Percentiles rank a stretch among this genome's conserved stretches.
These are phyloP conservation scores for Juglanconis juglandina DNA, from an alignment of 2,329 filamentous ascomycete genomes.

Conservation along the genomic window DNA sequence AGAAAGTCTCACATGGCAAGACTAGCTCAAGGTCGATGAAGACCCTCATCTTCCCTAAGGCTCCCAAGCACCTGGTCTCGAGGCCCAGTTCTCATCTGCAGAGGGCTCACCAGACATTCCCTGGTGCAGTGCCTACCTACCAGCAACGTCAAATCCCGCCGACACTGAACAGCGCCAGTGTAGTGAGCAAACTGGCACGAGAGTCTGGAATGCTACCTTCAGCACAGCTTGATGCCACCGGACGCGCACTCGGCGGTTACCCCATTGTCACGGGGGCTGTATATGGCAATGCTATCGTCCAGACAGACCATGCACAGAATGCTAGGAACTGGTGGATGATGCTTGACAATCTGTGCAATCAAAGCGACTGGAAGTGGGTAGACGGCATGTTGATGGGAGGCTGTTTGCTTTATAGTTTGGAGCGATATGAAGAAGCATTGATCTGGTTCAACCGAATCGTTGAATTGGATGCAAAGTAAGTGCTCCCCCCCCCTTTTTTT, in stretches of 20 bases:
- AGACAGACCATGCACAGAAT: conserved; percentile 42
- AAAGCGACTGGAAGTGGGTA: conserved; percentile 82
- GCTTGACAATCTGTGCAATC: conserved; percentile 70
- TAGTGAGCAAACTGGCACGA: conserved; percentile 15
- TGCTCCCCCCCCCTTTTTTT: conserved; percentile 7
- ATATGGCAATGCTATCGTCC: conserved; percentile 25
- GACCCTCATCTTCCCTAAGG: conserved; percentile 54
- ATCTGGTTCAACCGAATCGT: conserved; percentile 69
- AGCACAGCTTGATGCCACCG: conserved; percentile 10
- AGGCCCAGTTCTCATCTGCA: conserved; percentile 15
- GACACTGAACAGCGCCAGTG: conserved; percentile 1
- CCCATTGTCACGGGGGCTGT: conserved; percentile 21
- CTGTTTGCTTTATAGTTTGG: conserved; percentile 86
- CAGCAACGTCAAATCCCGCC: conserved; percentile 5
- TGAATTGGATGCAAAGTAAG: conserved; percentile 53
- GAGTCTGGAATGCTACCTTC: conserved; percentile 10
- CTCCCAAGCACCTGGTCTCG: conserved; percentile 34
- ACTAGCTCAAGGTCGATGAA: conserved; percentile 39
- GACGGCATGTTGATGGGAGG: conserved; percentile 90
- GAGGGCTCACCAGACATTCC: conserved; percentile 16
- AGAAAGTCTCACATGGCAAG: conserved; percentile 43
- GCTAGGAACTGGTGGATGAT: conserved; percentile 69
- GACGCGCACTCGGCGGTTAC: conserved; percentile 10
- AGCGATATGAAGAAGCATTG: conserved; percentile 74
- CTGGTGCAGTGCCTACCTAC: conserved; percentile 10